phyloP scores from a whole-genome alignment of 345 rosid species.

The Eucalyptus viminalis region DNA sequence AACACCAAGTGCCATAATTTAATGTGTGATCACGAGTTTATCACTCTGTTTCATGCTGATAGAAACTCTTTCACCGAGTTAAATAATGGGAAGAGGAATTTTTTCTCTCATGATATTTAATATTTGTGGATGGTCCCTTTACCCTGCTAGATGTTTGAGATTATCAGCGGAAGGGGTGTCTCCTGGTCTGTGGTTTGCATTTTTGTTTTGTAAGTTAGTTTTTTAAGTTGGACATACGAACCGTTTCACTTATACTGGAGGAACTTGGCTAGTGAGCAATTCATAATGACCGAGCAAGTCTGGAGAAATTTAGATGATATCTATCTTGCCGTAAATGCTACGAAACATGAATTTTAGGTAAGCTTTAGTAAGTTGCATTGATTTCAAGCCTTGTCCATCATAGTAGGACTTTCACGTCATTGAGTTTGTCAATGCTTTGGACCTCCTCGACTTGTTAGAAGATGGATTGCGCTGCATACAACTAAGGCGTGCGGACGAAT shows the following conservation, averaged over 20 bases:
- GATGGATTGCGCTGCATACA: conserved; percentile 10
- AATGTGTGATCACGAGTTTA: neutral
- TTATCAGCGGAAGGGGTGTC: neutral
- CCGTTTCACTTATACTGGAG: neutral
- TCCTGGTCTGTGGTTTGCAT: neutral
- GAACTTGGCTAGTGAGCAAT: neutral
- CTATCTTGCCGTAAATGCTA: conserved; percentile 6
- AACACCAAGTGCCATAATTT: neutral
- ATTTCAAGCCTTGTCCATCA: conserved; percentile 37
- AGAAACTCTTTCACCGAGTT: neutral
- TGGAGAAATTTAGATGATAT: conserved; percentile 6
- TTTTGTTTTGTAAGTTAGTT: neutral
- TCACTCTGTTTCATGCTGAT: neutral
- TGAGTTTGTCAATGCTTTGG: conserved; percentile 25
- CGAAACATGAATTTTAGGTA: neutral
- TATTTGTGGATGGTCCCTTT: neutral
- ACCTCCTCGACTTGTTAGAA: conserved; percentile 34
- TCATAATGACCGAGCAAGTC: neutral
- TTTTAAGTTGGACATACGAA: neutral
- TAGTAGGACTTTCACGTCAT: conserved; percentile 5
- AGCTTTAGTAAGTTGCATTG: conserved; percentile 3
- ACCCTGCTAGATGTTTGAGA: neutral
- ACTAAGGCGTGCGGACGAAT: neutral
- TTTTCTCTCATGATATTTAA: neutral
- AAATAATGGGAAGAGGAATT: neutral